A percentile compares a stretch with the other conserved stretches of the same genome.
These are phyloP conservation scores for Exophiala lecanii-corni DNA, from an alignment of 2,329 filamentous ascomycete genomes.

Conservation along the genomic window DNA sequence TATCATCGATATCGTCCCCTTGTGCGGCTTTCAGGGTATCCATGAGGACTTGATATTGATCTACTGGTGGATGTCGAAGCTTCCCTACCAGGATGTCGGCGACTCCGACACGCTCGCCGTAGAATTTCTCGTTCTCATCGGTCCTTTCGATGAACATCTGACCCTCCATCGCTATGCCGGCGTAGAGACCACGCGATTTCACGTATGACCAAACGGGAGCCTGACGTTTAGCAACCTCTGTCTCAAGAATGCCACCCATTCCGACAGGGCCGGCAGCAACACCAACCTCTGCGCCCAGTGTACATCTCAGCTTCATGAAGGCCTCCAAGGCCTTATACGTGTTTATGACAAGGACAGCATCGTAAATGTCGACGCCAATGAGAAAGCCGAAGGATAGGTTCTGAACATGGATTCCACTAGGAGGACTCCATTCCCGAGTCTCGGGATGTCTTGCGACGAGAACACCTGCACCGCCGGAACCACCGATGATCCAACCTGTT, in stretches of 20 bases:
- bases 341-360: conserved; percentile 91
- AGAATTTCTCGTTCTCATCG: conserved; percentile 86
- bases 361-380: conserved; percentile 89
- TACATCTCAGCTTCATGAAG: conserved; percentile 74
- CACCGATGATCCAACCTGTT: conserved; percentile 84
- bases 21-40: conserved; percentile 86
- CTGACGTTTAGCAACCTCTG: conserved; percentile 62
- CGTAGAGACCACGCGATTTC: conserved; percentile 84
- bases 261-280: conserved; percentile 73
- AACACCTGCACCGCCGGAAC: conserved; percentile 83
- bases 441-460: conserved; percentile 72
- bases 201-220: conserved; percentile 78
- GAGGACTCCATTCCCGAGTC: conserved; percentile 86
- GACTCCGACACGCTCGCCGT: conserved; percentile 61
- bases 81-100: conserved; percentile 61
- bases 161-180: conserved; percentile 79
- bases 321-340: conserved; percentile 76
- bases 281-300: conserved; percentile 74
- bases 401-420: conserved; percentile 85
- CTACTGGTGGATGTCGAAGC: conserved; percentile 50
- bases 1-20: conserved; percentile 72
- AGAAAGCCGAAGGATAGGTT: conserved; percentile 85
- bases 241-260: conserved; percentile 68
- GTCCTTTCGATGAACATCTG: conserved; percentile 79
- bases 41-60: conserved; percentile 57